Percentiles rank a stretch among this genome's conserved stretches.
Conservation (phyloP, 148 eudicot genomes). For the Camellia lanceoleosa region DNA sequence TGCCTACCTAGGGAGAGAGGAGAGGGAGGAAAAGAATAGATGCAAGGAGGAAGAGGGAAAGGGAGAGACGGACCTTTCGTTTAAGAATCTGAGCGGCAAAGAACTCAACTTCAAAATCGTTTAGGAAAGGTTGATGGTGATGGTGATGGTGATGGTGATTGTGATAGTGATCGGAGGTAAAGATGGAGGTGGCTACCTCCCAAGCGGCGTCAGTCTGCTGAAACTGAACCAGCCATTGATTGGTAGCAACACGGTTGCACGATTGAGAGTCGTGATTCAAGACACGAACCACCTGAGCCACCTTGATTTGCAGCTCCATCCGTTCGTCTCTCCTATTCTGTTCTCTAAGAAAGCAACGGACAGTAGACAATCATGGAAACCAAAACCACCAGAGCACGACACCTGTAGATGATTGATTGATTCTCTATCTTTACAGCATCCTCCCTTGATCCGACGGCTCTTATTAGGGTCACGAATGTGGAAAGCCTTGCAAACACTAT, state of each 20-base stretch:
- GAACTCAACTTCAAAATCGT: conserved; percentile 73
- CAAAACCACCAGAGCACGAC: conserved; percentile 12
- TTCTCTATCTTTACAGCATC: background rate
- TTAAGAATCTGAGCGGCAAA: conserved; percentile 98
- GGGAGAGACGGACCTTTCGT: conserved; percentile 56
- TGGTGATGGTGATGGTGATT: too few species aligned
- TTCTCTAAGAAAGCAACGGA: conserved; percentile 15
- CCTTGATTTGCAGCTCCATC: conserved; percentile 67
- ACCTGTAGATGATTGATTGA: conserved; percentile 5
- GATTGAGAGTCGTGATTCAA: conserved; percentile 81
- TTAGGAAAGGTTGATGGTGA: conserved; percentile 16
- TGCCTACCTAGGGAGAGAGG: background rate
- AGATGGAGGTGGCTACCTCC: conserved; percentile 75
- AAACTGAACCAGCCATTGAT: conserved; percentile 93
- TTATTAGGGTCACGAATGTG: background rate
- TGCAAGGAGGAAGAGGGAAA: background rate
- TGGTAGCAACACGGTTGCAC: conserved; percentile 83
- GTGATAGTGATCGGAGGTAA: conserved; percentile 36
- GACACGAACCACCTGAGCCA: conserved; percentile 80
- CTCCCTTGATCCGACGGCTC: conserved; percentile 16
- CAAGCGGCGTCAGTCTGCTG: conserved; percentile 85
- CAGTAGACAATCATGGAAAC: conserved; percentile 11
- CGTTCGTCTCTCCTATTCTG: background rate
- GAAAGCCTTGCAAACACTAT: too few species aligned
- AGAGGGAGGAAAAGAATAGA: background rate